Evolutionary conservation across 495 filamentous ascomycete genomes (phyloP), one percentile per base, ranked within the genome.

Genomic region (Penicillium egyptiacum): DNA sequence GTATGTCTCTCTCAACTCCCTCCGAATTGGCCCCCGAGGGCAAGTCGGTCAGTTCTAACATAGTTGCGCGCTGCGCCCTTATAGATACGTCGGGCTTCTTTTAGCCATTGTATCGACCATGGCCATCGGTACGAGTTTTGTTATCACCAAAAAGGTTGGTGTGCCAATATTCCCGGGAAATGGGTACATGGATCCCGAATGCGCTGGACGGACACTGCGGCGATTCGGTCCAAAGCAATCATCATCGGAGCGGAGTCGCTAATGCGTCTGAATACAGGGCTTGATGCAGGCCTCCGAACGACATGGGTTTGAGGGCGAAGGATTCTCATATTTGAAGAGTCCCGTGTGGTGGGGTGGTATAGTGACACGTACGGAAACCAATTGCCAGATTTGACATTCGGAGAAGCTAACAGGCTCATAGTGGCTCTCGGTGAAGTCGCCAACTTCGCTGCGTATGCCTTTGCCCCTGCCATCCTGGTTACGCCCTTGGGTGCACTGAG

Each of bases 401-500:
- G 19, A 33, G 17, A 59, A 42, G 54, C 72, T 71, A 62, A 71
- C 40, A 30, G 7, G 12, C 30, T 37, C 35, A 54, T 62, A 88
- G 88, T 96, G 77, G 78, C 88, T 39, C 68, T 89, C 37, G 94
- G 94, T 59, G 94, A 98, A 74, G 79, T 94, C 47, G 91, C 89
- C 69, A 98, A 98, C 69, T 98, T 98, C 69, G 91, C 92, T 25
- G 94, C 94, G 55, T 98, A 98, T 70, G 94, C 94, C 1, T 98
- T 97, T 74, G 94, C 94, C 58, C 94, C 94, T 37, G 94, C 94
- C 4, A 98, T 98, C 70, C 79, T 98, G 52, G 94, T 98, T 33
- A 98, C 94, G 4, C 94, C 94, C 14, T 74, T 98, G 35, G 94
- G 94, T 39, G 94, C 94, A 40, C 77, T 98, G 55, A 91, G 90